Conservation (phyloP, 1,284 basidiomycete species). For the Pyrrhoderma noxium region DNA sequence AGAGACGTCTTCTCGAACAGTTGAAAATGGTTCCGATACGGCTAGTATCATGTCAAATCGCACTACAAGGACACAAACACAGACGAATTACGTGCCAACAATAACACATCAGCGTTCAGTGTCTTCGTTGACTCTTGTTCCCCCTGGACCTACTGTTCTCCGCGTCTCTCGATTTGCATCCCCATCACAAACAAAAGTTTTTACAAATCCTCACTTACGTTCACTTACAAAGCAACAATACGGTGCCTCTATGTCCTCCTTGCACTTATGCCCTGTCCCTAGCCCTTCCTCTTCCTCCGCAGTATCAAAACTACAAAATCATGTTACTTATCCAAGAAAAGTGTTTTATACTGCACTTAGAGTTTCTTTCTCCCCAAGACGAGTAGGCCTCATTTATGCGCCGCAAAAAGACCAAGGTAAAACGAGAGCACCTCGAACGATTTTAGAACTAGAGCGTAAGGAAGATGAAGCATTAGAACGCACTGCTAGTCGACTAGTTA, state of each 20-base stretch:
- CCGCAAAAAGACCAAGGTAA: too few species aligned
- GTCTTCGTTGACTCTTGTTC: slow-evolving; percentile 1
- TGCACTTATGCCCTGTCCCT: too few species aligned
- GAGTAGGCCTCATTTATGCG: slow-evolving; percentile 16
- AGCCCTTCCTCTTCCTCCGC: too few species aligned
- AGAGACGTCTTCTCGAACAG: not conserved
- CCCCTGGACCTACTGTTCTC: not conserved
- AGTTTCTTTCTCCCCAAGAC: slow-evolving; percentile 5
- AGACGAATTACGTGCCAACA: slow-evolving; percentile 7
- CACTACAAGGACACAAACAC: slow-evolving; percentile 14
- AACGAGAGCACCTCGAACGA: slow-evolving; percentile 6
- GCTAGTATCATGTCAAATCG: slow-evolving; percentile 11
- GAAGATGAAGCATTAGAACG: slow-evolving; percentile 20
- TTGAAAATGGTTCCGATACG: not conserved
- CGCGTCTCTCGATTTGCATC: not conserved
- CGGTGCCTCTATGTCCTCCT: slow-evolving; percentile 5
- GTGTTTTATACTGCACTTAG: not conserved
- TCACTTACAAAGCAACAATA: slow-evolving; percentile 13
- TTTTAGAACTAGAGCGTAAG: slow-evolving; percentile 16
- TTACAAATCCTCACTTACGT: slow-evolving; percentile 9
- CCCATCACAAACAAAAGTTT: not conserved
- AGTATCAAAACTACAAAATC: too few species aligned
- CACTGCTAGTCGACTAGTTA: slow-evolving; percentile 19
- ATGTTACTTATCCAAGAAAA: too few species aligned
- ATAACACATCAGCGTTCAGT: not conserved